Evolutionary conservation across 169 alveolate species (phyloP).

Genomic region (Plasmodium reichenowi): DNA sequence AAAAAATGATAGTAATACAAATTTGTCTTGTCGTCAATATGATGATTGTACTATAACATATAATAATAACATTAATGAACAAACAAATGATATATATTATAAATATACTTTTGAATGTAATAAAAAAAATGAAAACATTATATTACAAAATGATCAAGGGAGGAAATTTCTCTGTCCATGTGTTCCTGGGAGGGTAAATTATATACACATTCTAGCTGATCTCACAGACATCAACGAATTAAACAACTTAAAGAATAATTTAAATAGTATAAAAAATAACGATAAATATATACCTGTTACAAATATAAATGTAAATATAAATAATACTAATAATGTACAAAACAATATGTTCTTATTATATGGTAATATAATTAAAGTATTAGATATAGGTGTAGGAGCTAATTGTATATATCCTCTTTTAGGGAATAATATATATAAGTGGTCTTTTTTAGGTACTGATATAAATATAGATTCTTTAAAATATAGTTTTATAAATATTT

Average conservation of each 20-base stretch:
- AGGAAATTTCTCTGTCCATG: conserved; percentile 79
- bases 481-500: conserved; percentile 32
- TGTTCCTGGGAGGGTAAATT: conserved; percentile 83
- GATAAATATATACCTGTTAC: background rate
- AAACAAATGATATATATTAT: background rate
- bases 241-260: background rate
- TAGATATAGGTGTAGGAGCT: conserved; percentile 87
- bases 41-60: background rate
- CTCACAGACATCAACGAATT: conserved; percentile 21
- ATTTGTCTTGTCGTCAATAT: background rate
- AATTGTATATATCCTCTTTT: conserved; percentile 85
- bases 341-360: conserved; percentile 5
- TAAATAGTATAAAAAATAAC: background rate
- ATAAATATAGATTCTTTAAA: conserved; percentile 49
- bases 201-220: conserved; percentile 79
- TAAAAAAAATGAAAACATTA: background rate
- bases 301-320: background rate
- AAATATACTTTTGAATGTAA: too few relatives aligned
- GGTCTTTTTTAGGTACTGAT: conserved; percentile 82
- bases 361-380: conserved; percentile 77
- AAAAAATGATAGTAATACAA: background rate
- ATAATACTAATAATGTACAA: background rate
- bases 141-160: background rate
- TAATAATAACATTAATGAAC: background rate
- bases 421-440: conserved; percentile 79